These are phyloP conservation scores for Cordyceps fumosorosea DNA, from an alignment of 2,329 filamentous ascomycete genomes.

Conservation along the genomic window DNA sequence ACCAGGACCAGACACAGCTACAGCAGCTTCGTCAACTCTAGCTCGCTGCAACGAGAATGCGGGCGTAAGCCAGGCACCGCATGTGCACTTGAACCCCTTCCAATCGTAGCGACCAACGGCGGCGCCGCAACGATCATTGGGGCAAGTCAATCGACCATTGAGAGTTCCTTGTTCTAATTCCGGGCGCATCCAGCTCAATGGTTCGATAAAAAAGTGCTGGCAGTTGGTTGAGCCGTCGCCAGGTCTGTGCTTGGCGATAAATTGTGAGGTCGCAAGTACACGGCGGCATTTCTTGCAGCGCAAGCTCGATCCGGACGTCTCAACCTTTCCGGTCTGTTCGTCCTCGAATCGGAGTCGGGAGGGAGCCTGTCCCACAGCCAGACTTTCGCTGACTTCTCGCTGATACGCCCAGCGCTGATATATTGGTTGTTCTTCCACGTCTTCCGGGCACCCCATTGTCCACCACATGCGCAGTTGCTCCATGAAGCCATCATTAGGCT, in stretches of 20 bases:
- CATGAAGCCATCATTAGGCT: constrained; percentile 91
- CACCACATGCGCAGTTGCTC: constrained; percentile 80
- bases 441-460: constrained; percentile 71
- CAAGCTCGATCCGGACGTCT: constrained; percentile 35
- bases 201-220: constrained; percentile 85
- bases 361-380: constrained; percentile 73
- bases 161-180: constrained; percentile 74
- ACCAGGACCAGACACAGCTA: constrained; percentile 13
- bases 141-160: constrained; percentile 79
- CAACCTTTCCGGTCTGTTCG: constrained; percentile 45
- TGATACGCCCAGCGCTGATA: constrained; percentile 70
- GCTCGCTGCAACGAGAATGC: constrained; percentile 81
- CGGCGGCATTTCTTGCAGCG: constrained; percentile 88
- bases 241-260: constrained; percentile 59
- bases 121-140: constrained; percentile 67
- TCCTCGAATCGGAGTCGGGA: constrained; percentile 79
- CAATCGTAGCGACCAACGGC: constrained; percentile 92
- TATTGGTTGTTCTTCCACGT: constrained; percentile 57
- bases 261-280: constrained; percentile 48
- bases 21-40: constrained; percentile 63
- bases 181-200: constrained; percentile 88
- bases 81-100: constrained; percentile 92
- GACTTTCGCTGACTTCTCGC: constrained; percentile 47
- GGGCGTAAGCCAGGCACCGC: constrained; percentile 83
- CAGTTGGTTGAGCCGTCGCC: constrained; percentile 40